Base-by-base conservation (phyloP, 495 filamentous ascomycete genomes). In the Penicilliopsis zonata region DNA sequence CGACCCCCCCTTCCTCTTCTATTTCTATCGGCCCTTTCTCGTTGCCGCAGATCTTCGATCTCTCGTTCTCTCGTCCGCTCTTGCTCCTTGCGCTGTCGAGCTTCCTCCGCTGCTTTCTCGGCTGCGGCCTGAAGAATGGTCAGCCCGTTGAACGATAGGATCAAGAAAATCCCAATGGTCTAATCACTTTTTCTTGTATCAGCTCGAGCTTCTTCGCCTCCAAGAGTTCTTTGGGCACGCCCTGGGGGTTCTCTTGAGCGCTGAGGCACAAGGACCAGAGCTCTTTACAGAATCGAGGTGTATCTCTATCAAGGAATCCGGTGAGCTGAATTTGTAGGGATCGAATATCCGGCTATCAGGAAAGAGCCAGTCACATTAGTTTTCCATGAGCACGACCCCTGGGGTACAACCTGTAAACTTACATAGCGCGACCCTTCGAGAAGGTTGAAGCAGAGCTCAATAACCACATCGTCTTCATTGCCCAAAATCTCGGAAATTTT, bases 151-250 rank as follows among this genome's bases (percentile, higher is more conserved):
- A n/a, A n/a, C n/a, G n/a, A n/a, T n/a, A n/a, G n/a, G n/a, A n/a
- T 14, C 4, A 14, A 5, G 14, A 13, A 30, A 12, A 12, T 16
- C 2, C 19, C 5, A n/a, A 3, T 9, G 5, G 6, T 5, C 5
- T 18, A 31, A 2, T 12, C n/a, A 90, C 90, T 77, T 92, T 93
- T 45, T 94, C 84, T 53, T 94, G 84, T 21, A 87, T 80, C 22
- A 98, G 63, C 50, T 96, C 90, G 13, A 81, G 61, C 58, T 95
- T 98, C 67, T 98, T 98, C 3, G 87, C 85, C 50, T 96, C 92
- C 5, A 98, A 52, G 19, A 98, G 63, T 56, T 96, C 88, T 50
- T 92, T 86, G 0, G 90, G 90, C 22, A 99, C 84, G 28, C 88
- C 88, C 52, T 87, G 81, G 1, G 81, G 72, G 50, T 77, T 94